phyloP scores from a whole-genome alignment of 2,329 filamentous ascomycete species.

The Verticillium albo-atrum region DNA sequence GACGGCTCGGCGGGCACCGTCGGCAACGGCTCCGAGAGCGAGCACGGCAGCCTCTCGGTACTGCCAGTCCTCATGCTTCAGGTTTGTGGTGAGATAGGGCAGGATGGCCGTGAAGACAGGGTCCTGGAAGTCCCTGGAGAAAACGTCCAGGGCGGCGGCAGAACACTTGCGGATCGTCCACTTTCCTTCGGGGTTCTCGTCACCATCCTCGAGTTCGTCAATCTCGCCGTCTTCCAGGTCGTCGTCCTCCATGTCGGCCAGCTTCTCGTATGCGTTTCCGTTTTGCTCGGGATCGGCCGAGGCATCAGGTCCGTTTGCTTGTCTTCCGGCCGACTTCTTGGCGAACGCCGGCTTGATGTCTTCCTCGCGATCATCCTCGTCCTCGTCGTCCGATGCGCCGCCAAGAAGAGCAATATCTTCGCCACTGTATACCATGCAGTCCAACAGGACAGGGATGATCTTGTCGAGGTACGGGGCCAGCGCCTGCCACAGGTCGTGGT shows the following conservation, averaged over 20 bases:
- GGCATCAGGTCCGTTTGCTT: constrained; percentile 48
- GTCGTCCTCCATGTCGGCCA: constrained; percentile 63
- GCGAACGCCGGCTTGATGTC: constrained; percentile 94
- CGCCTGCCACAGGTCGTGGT: constrained; percentile 70
- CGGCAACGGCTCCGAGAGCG: constrained; percentile 88
- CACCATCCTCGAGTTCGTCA: constrained; percentile 63
- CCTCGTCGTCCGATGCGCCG: constrained; percentile 81
- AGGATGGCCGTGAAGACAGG: constrained; percentile 88
- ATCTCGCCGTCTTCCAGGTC: constrained; percentile 86
- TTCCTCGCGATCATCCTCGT: constrained; percentile 82
- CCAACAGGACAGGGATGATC: constrained; percentile 84
- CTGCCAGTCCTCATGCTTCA: constrained; percentile 85
- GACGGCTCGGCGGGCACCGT: constrained; percentile 88
- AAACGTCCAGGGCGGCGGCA: constrained; percentile 88
- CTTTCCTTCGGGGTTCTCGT: constrained; percentile 78
- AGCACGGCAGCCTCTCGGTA: constrained; percentile 91
- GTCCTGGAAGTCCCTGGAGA: constrained; percentile 83
- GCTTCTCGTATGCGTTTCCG: constrained; percentile 50
- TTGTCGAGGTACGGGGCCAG: constrained; percentile 74
- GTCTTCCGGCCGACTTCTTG: constrained; percentile 51
- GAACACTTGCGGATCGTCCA: constrained; percentile 98
- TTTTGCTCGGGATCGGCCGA: constrained; percentile 49
- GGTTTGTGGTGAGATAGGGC: constrained; percentile 85
- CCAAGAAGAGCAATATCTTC: constrained; percentile 87
- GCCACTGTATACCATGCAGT: constrained; percentile 94